Conservation (phyloP, 164 flowering plant species). For the Magnolia officinalis region DNA sequence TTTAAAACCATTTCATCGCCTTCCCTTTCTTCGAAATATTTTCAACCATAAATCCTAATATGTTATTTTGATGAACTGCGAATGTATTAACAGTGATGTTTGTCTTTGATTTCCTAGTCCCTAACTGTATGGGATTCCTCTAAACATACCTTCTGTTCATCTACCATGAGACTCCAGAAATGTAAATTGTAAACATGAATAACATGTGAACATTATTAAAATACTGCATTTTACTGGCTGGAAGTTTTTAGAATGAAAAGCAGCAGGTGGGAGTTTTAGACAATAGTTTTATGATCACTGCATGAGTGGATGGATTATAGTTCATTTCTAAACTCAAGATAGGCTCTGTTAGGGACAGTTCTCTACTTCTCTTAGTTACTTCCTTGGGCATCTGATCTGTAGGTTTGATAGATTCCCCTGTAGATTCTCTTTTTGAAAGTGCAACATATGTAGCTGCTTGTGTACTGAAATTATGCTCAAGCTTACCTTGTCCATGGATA, state of each 20-base stretch:
- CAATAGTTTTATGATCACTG: background rate
- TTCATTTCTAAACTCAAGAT: no score
- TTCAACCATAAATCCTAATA: no score
- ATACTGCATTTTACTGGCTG: no score
- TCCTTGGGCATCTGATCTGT: background rate
- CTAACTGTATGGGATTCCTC: no score
- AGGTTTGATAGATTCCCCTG: background rate
- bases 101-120: no score
- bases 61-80: no score
- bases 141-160: background rate
- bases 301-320: background rate
- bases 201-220: background rate
- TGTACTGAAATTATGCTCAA: background rate
- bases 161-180: background rate
- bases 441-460: background rate
- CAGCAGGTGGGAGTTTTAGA: background rate
- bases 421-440: background rate
- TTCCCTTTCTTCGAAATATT: no score
- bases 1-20: background rate
- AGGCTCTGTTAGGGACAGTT: background rate
- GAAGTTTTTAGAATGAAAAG: background rate
- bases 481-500: constrained; percentile 47
- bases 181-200: background rate
- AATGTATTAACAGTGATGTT: no score
- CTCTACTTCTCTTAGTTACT: background rate